Evolutionary conservation across 2,329 filamentous ascomycete genomes (phyloP), one percentile per base, ranked within the genome.

Genomic region (Diaporthe citri): DNA sequence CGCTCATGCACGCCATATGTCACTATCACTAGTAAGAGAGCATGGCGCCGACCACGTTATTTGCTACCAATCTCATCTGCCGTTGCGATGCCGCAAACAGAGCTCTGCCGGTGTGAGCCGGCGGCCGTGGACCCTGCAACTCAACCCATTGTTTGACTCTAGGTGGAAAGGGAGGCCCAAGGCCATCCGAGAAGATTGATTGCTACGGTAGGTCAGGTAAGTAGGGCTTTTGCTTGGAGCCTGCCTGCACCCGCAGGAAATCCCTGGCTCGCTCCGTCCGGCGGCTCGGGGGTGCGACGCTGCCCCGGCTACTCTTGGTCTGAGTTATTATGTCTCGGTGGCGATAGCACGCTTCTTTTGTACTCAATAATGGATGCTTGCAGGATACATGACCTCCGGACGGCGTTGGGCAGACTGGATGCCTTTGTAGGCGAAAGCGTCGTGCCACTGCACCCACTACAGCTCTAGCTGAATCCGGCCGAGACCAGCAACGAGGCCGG

Each of bases 391-490:
- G 41, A 39, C 13, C 22, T n/a, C 31, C 46, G 46, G 46, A 36
- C n/a, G 13, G 62, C 43, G 31, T 39, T 39, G 46, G 64, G 22
- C 46, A 31, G 43, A n/a, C 64, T 17, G 48, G n/a, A 28, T 17
- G n/a, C 22, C 34, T 39, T 15, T 39, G 31, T 9, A 52, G 31
- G 64, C 46, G 64, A 51, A 52, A 51, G 64, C 64, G 64, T 39
- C 46, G 64, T 67, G 46, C 34, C 9, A 67, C 64, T 28, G 46
- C 43, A 52, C 46, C 46, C 64, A 20, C 34, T 20, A 36, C n/a
- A 28, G 64, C 64, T 67, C 64, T 67, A 67, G 46, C 64, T 36
- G 46, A 28, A 67, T 39, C 64, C 64, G 46, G 31, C 46, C 22
- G 46, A 28, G 46, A 36, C 46, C 64, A 28, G 12, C 25, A 46